Base-by-base conservation (phyloP, 1,284 basidiomycete species). In the Ganoderma resinaceum region DNA sequence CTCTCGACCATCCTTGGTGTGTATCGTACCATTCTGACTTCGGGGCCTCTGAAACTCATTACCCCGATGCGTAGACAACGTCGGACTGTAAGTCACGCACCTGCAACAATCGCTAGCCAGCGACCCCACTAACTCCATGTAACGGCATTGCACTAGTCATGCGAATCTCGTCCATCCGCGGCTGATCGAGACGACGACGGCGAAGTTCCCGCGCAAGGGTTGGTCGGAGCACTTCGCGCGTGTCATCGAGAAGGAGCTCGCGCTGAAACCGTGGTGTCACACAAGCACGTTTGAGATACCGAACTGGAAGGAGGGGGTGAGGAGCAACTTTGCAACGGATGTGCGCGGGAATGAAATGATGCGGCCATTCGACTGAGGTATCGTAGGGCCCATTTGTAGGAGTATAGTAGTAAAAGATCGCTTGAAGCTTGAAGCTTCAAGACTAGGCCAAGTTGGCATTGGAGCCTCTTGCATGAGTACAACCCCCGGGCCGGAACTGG, bases 181-280 rank as follows among this genome's bases (percentile, higher is more conserved):
- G 18, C 78, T 87, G 67, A 84, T 86, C 70, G 78, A 82, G 70
- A 81, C 81, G 9, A 84, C 83, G 23, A 80, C 81, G 46, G 77
- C 76, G 5, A 79, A 79, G 7, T 86, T 80, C 75, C 85, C 86
- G 49, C 82, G 86, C 62, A 79, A 80, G 52, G 81, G 82, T 38
- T 87, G 86, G 85, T 83, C 83, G 6, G 78, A 82, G 69, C 79
- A 81, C 72, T 87, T 86, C 69, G 82, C 81, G 11, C 65, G 73
- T n/a, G 82, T 83, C 31, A 82, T 88, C 70, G 83, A 85, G 74
- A 82, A 80, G 65, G 86, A 87, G 76, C 77, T 85, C 57, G 58
- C 74, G 29, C 76, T 84, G 53, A 87, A 87, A 74, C 85, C 85
- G 42, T 87, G 85, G 86, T 86, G 84, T 75, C 86, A 87, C 75